Base-by-base conservation (phyloP, 768 basidiomycete genomes). In the Gloeopeniophorella convolvens region DNA sequence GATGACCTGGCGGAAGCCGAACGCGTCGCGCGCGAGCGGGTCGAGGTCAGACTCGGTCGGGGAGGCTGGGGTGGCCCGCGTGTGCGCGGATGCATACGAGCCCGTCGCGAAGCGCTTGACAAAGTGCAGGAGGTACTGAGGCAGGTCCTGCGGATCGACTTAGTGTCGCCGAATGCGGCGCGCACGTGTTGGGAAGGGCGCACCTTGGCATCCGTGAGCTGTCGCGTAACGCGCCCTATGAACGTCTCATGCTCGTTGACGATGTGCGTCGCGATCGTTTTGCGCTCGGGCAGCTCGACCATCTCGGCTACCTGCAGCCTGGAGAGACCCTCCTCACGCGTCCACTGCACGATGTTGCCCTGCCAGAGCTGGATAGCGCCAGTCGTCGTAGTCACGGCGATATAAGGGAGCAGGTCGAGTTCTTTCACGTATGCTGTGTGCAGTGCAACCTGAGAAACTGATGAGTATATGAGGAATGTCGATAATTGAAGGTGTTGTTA, bases 1-100 rank as follows among this genome's bases (percentile, higher is more conserved):
- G 37, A 94, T 77, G 24, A 96, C 65, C 62, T 96, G 89, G 31
- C 85, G 75, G 68, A 96, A 90, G 0, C 91, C 92, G 62, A 94
- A 95, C 0, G 82, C 66, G 60, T 94, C 91, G 4, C 89, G 79
- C 50, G 72, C 68, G 0, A 83, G 70, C 0, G 67, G 50, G 20
- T 68, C 71, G 27, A 62, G 54, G 13, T 65, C 63, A 20, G 70
- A 63, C 7, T 70, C 60, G 18, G 66, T 58, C 24, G 66, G 53
- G 5, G 71, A 58, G 24, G 65, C 56, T 40, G 62, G 56, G 2
- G 47, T 18, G 21, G 63, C 63, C 18, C 66, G 66, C 18, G 67
- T 71, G 30, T 68, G 70, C 3, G 73, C 70, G 1, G 80, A 75
- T 3, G 74, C 78, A 57, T 81, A 83, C 0, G 78, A 79, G 16